A percentile compares a stretch with the other conserved stretches of the same genome.
These are phyloP conservation scores for Trichoderma gracile DNA, from an alignment of 2,329 filamentous ascomycete species.

Conservation along the genomic window DNA sequence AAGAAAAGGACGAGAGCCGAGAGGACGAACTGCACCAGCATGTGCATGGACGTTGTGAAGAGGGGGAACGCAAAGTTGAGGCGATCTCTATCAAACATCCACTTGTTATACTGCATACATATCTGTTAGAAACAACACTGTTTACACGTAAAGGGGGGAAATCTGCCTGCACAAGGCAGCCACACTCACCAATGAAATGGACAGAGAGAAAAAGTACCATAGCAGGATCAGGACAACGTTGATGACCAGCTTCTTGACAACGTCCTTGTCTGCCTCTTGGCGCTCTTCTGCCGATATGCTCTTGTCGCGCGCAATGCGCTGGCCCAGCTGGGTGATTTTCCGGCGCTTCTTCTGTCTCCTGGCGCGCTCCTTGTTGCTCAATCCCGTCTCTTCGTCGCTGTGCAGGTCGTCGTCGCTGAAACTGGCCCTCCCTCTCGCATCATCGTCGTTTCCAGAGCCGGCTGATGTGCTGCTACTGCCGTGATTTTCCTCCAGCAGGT, in stretches of 20 bases:
- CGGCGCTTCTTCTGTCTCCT: constrained; percentile 66
- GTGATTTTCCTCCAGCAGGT: constrained; percentile 49
- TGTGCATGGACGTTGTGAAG: constrained; percentile 93
- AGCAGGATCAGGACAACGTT: constrained; percentile 81
- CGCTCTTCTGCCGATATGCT: constrained; percentile 69
- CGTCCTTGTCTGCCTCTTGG: constrained; percentile 71
- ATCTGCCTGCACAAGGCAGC: neutral
- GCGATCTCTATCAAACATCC: constrained; percentile 91
- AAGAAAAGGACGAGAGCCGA: constrained; percentile 76
- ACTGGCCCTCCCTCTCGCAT: constrained; percentile 53
- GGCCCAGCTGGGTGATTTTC: constrained; percentile 68
- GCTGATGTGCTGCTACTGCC: constrained; percentile 33
- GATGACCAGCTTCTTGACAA: constrained; percentile 67
- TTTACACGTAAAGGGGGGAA: neutral
- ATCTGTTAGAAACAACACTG: constrained; percentile 27
- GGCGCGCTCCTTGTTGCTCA: constrained; percentile 72
- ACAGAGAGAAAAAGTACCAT: constrained; percentile 91
- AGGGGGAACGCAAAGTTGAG: constrained; percentile 92
- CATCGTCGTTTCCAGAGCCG: constrained; percentile 35
- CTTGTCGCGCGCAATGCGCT: constrained; percentile 63
- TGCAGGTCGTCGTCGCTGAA: constrained; percentile 72
- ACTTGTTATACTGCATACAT: constrained; percentile 84
- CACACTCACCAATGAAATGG: constrained; percentile 77
- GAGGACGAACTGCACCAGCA: constrained; percentile 89
- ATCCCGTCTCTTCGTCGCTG: constrained; percentile 86